Conservation (phyloP, 148 eudicot genomes). For the Fagopyrum homotropicum region DNA sequence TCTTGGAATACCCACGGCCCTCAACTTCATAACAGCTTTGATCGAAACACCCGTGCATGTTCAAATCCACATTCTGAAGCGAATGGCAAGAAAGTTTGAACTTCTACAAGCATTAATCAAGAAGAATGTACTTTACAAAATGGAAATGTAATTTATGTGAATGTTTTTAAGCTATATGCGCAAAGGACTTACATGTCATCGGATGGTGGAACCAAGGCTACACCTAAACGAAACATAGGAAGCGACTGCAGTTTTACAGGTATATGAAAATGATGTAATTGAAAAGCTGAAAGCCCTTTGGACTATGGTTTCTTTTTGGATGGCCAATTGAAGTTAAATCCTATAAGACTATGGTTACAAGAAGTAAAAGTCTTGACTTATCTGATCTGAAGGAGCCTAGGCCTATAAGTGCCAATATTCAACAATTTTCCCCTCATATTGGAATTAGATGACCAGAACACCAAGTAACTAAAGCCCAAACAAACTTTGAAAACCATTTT, state of each 20-base stretch:
- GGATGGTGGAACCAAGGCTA: slow-evolving; percentile 50
- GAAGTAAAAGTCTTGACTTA: slow-evolving; percentile 26
- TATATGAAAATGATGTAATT: slow-evolving; percentile 26
- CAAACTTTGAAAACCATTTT: slow-evolving; percentile 45
- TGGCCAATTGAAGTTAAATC: slow-evolving; percentile 22
- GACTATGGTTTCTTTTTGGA: slow-evolving; percentile 20
- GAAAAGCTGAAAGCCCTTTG: slow-evolving; percentile 40
- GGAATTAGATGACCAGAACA: slow-evolving; percentile 37
- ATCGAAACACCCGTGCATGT: slow-evolving; percentile 35
- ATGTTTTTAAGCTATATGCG: background rate
- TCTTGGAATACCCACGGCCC: slow-evolving; percentile 33
- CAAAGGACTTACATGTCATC: slow-evolving; percentile 37
- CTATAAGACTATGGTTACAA: slow-evolving; percentile 18
- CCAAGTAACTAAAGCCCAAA: slow-evolving; percentile 43
- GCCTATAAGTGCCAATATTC: slow-evolving; percentile 21
- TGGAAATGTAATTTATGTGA: background rate
- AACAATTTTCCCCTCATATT: slow-evolving; percentile 19
- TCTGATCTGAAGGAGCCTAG: slow-evolving; percentile 17
- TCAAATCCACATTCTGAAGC: slow-evolving; percentile 31
- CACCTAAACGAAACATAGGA: slow-evolving; percentile 52
- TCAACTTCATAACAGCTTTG: slow-evolving; percentile 51
- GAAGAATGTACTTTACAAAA: background rate
- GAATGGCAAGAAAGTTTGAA: slow-evolving; percentile 35
- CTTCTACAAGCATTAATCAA: slow-evolving; percentile 29
- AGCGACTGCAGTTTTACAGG: slow-evolving; percentile 35